Conservation (phyloP, 805 yeast species). For the Barnettozyma californica region DNA sequence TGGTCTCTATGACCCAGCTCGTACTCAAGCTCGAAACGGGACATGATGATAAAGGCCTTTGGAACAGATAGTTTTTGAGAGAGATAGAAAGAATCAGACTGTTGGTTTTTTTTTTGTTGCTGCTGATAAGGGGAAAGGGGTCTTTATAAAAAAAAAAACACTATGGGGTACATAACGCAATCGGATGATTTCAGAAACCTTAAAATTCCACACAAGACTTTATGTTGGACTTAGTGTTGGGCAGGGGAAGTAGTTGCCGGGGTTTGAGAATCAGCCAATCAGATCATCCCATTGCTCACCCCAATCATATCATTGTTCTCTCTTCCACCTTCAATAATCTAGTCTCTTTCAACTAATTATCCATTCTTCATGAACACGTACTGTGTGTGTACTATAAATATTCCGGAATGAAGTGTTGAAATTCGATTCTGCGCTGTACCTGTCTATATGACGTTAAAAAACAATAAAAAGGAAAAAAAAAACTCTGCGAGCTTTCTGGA, state of each 20-base stretch:
- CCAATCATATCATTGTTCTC: too few species aligned
- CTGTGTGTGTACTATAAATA: too few species aligned
- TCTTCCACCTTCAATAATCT: too few species aligned
- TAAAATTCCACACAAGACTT: not conserved
- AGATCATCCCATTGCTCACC: too few species aligned
- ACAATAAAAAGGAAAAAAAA: too few species aligned
- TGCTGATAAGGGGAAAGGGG: not conserved
- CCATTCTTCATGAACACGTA: too few species aligned
- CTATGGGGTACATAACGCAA: not conserved
- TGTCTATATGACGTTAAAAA: too few species aligned
- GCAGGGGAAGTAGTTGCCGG: not conserved
- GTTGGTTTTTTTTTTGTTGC: not conserved
- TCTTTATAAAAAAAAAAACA: not conserved
- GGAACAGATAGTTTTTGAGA: not conserved
- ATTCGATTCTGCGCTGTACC: too few species aligned
- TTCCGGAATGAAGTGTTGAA: too few species aligned
- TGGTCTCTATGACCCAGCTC: not conserved
- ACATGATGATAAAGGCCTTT: not conserved
- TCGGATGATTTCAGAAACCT: not conserved
- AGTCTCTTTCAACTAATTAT: too few species aligned
- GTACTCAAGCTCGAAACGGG: conserved; percentile 7
- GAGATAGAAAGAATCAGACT: not conserved
- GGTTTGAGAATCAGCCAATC: not conserved
- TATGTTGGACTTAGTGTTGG: not conserved
- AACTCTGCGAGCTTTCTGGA: too few species aligned